Evolutionary conservation across 345 rosid genomes (phyloP).

Genomic region (Lepidium sativum): DNA sequence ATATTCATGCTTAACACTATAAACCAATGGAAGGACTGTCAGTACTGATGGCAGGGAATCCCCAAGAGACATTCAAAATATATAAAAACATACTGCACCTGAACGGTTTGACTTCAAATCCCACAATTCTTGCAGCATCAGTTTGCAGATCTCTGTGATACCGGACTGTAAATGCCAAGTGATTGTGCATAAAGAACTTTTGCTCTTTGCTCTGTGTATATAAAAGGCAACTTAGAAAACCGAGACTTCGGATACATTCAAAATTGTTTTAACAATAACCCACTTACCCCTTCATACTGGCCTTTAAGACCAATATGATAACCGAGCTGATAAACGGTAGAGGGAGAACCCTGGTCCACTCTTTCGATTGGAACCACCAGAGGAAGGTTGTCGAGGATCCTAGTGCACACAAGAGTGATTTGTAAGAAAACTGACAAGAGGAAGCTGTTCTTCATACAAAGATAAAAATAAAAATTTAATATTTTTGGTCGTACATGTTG

Average conservation of each 20-base stretch:
- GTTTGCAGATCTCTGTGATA: conserved; percentile 58
- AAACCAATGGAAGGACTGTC: conserved; percentile 6
- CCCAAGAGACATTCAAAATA: not conserved
- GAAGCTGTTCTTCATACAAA: not conserved
- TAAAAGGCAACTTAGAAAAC: conserved; percentile 19
- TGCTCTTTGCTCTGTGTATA: conserved; percentile 72
- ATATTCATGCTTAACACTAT: conserved; percentile 65
- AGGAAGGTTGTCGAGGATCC: conserved; percentile 62
- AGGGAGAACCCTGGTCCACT: conserved; percentile 67
- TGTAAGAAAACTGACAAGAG: conserved; percentile 14
- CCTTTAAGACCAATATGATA: conserved; percentile 53
- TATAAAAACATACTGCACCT: conserved; percentile 38
- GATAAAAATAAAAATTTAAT: not conserved
- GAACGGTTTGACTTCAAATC: conserved; percentile 91
- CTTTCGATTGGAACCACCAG: conserved; percentile 46
- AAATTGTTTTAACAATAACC: not conserved
- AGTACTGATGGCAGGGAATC: conserved; percentile 2
- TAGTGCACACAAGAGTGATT: conserved; percentile 23
- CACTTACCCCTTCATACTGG: conserved; percentile 63
- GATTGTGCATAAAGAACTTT: conserved; percentile 81
- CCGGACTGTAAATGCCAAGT: conserved; percentile 62
- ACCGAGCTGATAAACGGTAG: conserved; percentile 52
- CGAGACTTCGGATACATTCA: not conserved
- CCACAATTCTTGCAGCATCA: conserved; percentile 71
- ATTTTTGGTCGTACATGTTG: conserved; percentile 51